Evolutionary conservation across 1,139 yeast species (phyloP), one percentile per base, ranked within the genome.

Genomic region (Debaryomycetaceae sp.): DNA sequence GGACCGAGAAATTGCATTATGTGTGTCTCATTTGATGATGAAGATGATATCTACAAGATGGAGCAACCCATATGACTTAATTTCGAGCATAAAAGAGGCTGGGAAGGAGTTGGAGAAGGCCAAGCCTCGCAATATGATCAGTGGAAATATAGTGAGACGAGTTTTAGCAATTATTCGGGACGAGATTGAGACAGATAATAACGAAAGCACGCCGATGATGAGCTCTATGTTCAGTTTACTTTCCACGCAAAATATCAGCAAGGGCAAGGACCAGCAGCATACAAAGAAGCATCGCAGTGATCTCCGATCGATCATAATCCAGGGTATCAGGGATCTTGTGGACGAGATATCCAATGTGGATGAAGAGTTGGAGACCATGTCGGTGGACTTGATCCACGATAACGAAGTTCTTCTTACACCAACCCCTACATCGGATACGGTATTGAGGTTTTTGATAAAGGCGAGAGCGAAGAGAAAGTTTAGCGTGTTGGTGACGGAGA

Each of bases 341-440:
- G 98, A 92, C 62, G 99, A 94, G 62, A 87, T 94, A 43, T 76
- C 86, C 32, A 86, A 86, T 52, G 87, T 87, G 34, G 92, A 89
- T 56, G 98, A 91, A 52, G 92, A 92, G 44, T 83, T 94, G 37
- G 95, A 91, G 58, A 79, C 82, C 44, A 85, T 89, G 82, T 85
- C 96, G 16, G 83, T 84, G 32, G 98, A 94, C 59, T 76, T 92
- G 69, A 88, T 94, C 58, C 98, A 92, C 61, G 98, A 92, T 53
- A 87, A 89, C 58, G 98, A 94, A 62, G 80, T 91, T 17, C 69
- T 94, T 39, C 72, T 94, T 41, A 88, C 97, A 0, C 97, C 98
- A 8, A 91, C 98, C 0, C 97, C 98, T 3, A 88, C 82, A 35
- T 88, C 96, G 1, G 81, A 81, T 42, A 92, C 98, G 0, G 96